phyloP scores from a whole-genome alignment of 805 yeast species.

The Yamadazyma takamatsuzukensis region DNA sequence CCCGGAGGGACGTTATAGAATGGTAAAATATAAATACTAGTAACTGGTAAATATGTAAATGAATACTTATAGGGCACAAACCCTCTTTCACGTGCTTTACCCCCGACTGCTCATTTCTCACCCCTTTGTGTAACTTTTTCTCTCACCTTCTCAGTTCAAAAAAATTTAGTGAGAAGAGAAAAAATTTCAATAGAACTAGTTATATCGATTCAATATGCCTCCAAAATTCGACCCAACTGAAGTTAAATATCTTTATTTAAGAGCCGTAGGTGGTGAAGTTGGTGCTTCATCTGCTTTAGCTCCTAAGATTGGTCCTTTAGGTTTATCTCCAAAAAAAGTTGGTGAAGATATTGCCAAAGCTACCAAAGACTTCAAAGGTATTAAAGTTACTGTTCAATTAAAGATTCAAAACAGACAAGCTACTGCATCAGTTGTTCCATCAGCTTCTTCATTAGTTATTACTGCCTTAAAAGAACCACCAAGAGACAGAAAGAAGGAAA shows the following conservation, averaged over 20 bases:
- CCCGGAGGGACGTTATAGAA: conserved; percentile 40
- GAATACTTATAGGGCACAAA: conserved; percentile 2
- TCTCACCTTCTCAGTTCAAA: conserved; percentile 5
- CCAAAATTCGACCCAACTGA: conserved; percentile 98
- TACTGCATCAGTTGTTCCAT: conserved; percentile 96
- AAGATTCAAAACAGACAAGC: conserved; percentile 99
- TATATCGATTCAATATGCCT: conserved; percentile 58
- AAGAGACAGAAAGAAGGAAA: conserved; percentile 99
- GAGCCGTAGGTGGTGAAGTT: conserved; percentile 99
- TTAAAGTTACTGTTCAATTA: conserved; percentile 97
- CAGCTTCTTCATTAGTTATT: conserved; percentile 98
- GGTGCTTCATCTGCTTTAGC: conserved; percentile 99
- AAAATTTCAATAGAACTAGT: conserved; percentile 11
- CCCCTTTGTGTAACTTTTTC: conserved; percentile 6
- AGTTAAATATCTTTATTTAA: conserved; percentile 96
- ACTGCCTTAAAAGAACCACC: conserved; percentile 99
- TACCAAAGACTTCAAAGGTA: conserved; percentile 98
- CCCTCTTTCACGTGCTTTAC: neutral
- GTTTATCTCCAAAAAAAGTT: conserved; percentile 99
- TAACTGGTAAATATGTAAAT: neutral
- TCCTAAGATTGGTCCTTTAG: conserved; percentile 99
- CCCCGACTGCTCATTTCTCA: conserved; percentile 2
- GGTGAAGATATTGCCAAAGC: conserved; percentile 99
- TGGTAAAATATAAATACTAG: neutral
- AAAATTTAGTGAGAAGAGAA: conserved; percentile 9